These are phyloP conservation scores for Talaromyces funiculosus DNA, from an alignment of 2,329 filamentous ascomycete species.

Conservation along the genomic window DNA sequence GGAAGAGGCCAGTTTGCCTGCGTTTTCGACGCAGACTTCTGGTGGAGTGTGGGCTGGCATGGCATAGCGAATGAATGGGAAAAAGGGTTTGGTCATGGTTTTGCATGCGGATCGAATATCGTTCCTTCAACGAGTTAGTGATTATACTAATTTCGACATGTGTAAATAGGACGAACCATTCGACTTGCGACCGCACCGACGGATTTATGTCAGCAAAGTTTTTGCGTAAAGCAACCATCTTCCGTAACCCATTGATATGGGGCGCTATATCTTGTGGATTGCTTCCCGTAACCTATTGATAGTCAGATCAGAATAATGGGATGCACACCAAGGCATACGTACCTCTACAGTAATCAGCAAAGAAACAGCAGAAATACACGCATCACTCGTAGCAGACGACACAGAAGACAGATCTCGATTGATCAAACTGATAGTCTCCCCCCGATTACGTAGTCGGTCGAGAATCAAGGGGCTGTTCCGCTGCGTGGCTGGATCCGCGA, in stretches of 20 bases:
- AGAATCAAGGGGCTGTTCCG: constrained; percentile 28
- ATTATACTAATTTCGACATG: neutral
- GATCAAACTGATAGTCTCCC: constrained; percentile 35
- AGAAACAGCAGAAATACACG: constrained; percentile 35
- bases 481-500: constrained; percentile 28
- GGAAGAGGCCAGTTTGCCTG: constrained; percentile 27
- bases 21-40: constrained; percentile 18
- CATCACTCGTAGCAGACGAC: constrained; percentile 35
- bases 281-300: constrained; percentile 31
- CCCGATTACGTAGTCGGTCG: constrained; percentile 34
- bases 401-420: constrained; percentile 35
- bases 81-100: constrained; percentile 34
- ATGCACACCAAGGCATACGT: constrained; percentile 9
- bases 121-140: constrained; percentile 23
- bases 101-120: constrained; percentile 38
- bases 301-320: neutral
- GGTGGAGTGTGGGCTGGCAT: constrained; percentile 24
- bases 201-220: constrained; percentile 34
- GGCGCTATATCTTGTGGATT: constrained; percentile 37
- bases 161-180: constrained; percentile 29
- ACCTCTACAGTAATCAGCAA: constrained; percentile 37
- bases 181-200: constrained; percentile 35
- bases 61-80: constrained; percentile 32
- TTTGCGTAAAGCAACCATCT: constrained; percentile 35
- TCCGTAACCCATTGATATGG: constrained; percentile 34